Conservation (phyloP, 192 early-diverging fungal species). For the Umbelopsis sp. region DNA sequence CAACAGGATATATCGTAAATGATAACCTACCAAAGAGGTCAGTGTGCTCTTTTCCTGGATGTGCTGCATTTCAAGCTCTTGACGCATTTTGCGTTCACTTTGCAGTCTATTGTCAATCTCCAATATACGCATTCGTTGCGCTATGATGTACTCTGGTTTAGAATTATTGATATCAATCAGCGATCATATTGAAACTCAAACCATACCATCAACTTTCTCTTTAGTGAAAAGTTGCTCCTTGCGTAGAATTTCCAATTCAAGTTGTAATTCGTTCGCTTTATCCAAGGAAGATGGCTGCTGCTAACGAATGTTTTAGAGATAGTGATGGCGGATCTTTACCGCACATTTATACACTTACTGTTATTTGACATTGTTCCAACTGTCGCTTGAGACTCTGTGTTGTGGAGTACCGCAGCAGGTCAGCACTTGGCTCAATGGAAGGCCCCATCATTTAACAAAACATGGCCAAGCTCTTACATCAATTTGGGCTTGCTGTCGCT, state of each 20-base stretch:
- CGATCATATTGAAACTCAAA: too few relatives aligned
- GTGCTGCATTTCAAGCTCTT: slow-evolving; percentile 16
- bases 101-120: slow-evolving; percentile 13
- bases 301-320: neutral
- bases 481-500: neutral
- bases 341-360: neutral
- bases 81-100: slow-evolving; percentile 12
- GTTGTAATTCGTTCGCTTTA: slow-evolving; percentile 1
- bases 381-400: neutral
- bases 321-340: neutral
- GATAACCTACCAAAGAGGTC: neutral
- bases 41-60: slow-evolving; percentile 6
- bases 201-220: neutral
- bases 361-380: neutral
- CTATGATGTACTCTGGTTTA: neutral
- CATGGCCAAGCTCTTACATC: neutral
- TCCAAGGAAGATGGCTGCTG: neutral
- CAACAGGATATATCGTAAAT: neutral
- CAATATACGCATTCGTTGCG: slow-evolving; percentile 12
- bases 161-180: too few relatives aligned
- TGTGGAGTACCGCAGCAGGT: neutral
- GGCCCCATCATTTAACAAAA: too few relatives aligned
- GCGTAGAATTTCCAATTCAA: neutral
- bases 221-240: neutral
- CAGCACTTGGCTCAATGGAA: neutral